Evolutionary conservation across 768 basidiomycete genomes (phyloP).

Genomic region (Suillus brevipes): DNA sequence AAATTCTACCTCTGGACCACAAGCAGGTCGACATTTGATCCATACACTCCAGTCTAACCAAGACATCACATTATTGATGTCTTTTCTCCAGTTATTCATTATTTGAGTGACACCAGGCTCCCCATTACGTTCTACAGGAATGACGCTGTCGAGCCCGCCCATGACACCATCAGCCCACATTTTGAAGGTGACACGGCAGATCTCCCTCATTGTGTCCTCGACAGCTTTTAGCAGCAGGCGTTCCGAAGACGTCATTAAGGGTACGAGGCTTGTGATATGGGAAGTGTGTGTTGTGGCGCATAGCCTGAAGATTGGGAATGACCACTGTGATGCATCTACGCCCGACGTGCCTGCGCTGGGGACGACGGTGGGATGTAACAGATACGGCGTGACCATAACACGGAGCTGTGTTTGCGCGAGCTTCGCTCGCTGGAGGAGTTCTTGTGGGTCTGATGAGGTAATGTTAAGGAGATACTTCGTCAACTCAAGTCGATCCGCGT

Average conservation of each 20-base stretch:
- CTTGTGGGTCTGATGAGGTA: slow-evolving; percentile 13
- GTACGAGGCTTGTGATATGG: not conserved
- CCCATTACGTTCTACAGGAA: not conserved
- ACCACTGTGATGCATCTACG: slow-evolving; percentile 10
- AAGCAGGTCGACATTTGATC: slow-evolving; percentile 20
- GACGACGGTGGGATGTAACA: slow-evolving; percentile 17
- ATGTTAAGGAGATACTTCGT: slow-evolving; percentile 37
- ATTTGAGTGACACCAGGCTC: slow-evolving; percentile 5
- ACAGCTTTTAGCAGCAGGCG: slow-evolving; percentile 14
- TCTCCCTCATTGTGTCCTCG: slow-evolving; percentile 16
- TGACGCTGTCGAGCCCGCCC: slow-evolving; percentile 6
- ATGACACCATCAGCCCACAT: slow-evolving; percentile 22
- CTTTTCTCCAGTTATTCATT: slow-evolving; percentile 12
- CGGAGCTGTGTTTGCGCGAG: slow-evolving; percentile 20
- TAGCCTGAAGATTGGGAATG: slow-evolving; percentile 8
- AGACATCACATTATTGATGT: slow-evolving; percentile 16
- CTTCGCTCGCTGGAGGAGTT: slow-evolving; percentile 9
- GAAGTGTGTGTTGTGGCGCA: slow-evolving; percentile 15
- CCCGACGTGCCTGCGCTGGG: not conserved
- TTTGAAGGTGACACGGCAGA: slow-evolving; percentile 18
- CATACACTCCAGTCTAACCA: slow-evolving; percentile 27
- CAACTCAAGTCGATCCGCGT: slow-evolving; percentile 41
- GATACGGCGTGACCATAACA: slow-evolving; percentile 18
- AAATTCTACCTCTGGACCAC: slow-evolving; percentile 13
- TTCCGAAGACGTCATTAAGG: slow-evolving; percentile 15